phyloP scores from a whole-genome alignment of 2,329 filamentous ascomycete species.

The Fusarium buharicum region DNA sequence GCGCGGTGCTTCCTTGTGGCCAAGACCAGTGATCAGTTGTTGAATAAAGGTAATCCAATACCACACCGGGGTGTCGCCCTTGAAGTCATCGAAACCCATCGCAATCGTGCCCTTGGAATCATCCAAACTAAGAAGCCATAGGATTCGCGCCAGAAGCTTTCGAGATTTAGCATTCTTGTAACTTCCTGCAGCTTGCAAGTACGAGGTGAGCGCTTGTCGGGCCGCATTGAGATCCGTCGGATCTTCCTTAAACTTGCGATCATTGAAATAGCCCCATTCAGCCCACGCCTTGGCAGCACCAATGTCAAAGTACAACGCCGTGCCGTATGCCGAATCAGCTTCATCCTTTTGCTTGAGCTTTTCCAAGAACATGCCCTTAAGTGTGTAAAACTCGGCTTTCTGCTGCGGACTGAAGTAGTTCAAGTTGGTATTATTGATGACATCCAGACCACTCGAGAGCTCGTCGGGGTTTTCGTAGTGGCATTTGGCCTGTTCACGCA shows the following conservation, averaged over 20 bases:
- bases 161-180: conserved; percentile 98
- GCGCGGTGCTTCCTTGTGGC: conserved; percentile 88
- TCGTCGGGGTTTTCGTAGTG: conserved; percentile 97
- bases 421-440: conserved; percentile 99
- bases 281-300: conserved; percentile 97
- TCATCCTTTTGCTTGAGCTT: conserved; percentile 92
- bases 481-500: conserved; percentile 98
- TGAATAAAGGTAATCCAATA: conserved; percentile 99
- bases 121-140: conserved; percentile 96
- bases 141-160: conserved; percentile 89
- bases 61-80: conserved; percentile 97
- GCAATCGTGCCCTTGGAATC: conserved; percentile 86
- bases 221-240: conserved; percentile 83
- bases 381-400: conserved; percentile 98
- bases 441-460: conserved; percentile 90
- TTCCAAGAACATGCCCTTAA: conserved; percentile 99
- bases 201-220: conserved; percentile 92
- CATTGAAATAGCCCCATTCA: conserved; percentile 98
- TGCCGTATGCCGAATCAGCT: conserved; percentile 92
- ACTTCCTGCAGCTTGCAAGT: conserved; percentile 92
- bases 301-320: conserved; percentile 94
- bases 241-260: conserved; percentile 93
- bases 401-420: conserved; percentile 97
- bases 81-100: conserved; percentile 91
- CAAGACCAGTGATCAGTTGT: conserved; percentile 90